Conservation (phyloP, 257 asterid genomes). For the Capsicum rhomboideum region DNA sequence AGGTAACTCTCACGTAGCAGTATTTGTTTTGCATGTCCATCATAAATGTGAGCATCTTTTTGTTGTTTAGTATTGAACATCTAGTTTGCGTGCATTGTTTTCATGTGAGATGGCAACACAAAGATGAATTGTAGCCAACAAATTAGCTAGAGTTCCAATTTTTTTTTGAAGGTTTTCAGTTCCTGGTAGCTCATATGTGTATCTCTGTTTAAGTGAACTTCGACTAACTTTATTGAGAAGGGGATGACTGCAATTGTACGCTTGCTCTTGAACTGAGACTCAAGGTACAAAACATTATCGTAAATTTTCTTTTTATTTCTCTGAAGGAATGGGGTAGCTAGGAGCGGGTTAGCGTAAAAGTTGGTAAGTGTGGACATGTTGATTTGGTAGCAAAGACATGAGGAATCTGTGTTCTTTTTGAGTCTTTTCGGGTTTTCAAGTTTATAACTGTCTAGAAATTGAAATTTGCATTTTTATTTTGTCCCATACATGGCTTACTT, state of each 20-base stretch:
- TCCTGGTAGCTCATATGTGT: background rate
- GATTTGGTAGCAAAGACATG: background rate
- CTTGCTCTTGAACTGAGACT: background rate
- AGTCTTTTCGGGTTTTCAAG: background rate
- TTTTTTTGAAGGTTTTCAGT: background rate
- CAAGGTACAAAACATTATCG: background rate
- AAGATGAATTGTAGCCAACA: background rate
- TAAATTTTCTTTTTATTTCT: background rate
- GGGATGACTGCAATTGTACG: background rate
- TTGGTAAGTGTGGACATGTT: background rate
- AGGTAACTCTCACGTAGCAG: background rate
- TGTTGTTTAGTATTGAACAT: background rate
- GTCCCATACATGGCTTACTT: background rate
- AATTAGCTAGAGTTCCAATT: background rate
- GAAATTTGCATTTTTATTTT: background rate
- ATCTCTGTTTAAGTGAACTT: background rate
- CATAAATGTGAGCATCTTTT: background rate
- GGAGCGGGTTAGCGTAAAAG: background rate
- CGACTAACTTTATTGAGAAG: background rate
- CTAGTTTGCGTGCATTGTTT: background rate
- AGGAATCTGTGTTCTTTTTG: background rate
- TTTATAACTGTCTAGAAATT: background rate
- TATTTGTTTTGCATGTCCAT: background rate
- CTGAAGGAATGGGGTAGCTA: background rate
- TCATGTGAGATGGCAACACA: background rate